phyloP scores from a whole-genome alignment of 495 filamentous ascomycete genomes.

The Jackrogersella minutella region DNA sequence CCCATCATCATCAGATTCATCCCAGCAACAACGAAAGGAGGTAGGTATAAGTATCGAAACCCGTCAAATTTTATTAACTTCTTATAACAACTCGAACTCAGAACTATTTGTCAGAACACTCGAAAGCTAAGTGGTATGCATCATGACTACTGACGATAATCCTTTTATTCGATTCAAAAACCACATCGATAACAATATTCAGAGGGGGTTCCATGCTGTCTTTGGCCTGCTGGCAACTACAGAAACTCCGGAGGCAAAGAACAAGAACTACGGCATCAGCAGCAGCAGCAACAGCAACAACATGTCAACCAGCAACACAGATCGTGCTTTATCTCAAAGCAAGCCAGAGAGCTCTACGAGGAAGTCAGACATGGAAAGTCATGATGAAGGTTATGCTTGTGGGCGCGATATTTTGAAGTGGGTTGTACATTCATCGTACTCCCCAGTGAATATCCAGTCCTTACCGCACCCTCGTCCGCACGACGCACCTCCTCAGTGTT shows the following conservation, averaged over 20 bases:
- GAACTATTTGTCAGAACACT: neutral
- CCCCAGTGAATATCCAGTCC: constrained; percentile 46
- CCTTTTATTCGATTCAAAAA: constrained; percentile 57
- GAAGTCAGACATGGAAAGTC: neutral
- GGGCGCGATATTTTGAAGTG: constrained; percentile 30
- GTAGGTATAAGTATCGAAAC: no score
- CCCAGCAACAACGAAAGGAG: neutral
- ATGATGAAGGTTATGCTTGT: neutral
- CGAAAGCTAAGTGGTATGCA: neutral
- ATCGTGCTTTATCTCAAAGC: neutral
- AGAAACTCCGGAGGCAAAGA: neutral
- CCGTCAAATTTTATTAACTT: neutral
- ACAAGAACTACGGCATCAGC: neutral
- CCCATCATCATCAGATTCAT: neutral
- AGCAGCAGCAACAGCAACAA: neutral
- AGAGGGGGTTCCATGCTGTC: constrained; percentile 47
- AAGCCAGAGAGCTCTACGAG: neutral
- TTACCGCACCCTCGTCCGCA: constrained; percentile 38
- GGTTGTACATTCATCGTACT: constrained; percentile 46
- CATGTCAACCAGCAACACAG: neutral
- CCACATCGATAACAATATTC: constrained; percentile 51
- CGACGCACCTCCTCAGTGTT: constrained; percentile 37
- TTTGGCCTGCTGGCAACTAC: constrained; percentile 20
- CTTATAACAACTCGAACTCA: neutral
- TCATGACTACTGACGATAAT: constrained; percentile 41